phyloP scores from a whole-genome alignment of 169 alveolate species.

The Plasmodium sp. region DNA sequence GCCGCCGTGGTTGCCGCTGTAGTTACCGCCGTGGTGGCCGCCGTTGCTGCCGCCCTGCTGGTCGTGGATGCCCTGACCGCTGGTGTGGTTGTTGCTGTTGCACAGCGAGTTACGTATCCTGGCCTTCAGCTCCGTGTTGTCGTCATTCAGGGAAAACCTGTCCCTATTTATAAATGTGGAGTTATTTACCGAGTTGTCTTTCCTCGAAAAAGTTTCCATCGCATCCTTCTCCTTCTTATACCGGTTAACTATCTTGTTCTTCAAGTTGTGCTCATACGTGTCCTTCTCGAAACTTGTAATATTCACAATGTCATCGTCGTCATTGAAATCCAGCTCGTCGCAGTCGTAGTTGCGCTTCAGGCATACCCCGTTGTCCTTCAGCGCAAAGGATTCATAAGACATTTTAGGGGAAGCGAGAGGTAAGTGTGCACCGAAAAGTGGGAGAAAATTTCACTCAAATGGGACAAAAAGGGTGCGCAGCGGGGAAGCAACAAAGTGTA shows the following conservation, averaged over 20 bases:
- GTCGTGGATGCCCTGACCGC: background rate
- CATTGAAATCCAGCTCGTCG: constrained; percentile 33
- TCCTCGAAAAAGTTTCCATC: background rate
- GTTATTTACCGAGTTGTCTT: constrained; percentile 6
- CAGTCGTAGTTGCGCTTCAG: constrained; percentile 7
- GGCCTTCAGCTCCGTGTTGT: constrained; percentile 22
- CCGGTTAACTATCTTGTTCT: constrained; percentile 13
- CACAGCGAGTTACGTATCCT: constrained; percentile 41
- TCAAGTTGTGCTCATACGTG: background rate
- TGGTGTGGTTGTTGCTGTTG: constrained; percentile 9
- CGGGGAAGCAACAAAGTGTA: background rate
- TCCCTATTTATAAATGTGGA: constrained; percentile 23
- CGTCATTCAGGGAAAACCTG: constrained; percentile 7
- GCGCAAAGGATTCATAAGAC: constrained; percentile 29
- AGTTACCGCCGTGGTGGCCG: background rate
- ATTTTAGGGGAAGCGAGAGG: background rate
- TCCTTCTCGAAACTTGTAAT: constrained; percentile 15
- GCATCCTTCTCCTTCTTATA: constrained; percentile 12
- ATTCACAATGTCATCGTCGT: constrained; percentile 14
- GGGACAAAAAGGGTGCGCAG: background rate
- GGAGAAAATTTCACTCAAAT: background rate
- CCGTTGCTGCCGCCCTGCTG: background rate
- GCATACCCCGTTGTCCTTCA: background rate
- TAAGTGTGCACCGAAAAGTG: background rate
- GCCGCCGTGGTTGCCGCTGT: background rate